Base-by-base conservation (phyloP, 2,329 filamentous ascomycete species). In the Rugonectria rugulosa region DNA sequence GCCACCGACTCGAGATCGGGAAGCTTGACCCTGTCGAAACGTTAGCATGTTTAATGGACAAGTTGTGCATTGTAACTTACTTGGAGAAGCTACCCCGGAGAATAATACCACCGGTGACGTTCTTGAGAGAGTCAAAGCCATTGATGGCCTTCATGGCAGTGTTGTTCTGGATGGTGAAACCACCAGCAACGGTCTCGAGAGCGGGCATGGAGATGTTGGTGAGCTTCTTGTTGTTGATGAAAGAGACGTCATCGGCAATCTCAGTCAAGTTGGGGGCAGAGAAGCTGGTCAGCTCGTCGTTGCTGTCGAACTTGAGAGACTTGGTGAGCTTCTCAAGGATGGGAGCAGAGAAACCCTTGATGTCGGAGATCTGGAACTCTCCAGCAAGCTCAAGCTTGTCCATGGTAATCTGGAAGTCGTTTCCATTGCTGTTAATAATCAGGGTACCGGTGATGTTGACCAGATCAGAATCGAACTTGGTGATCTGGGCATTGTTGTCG, bases 141-240 rank as follows among this genome's bases (percentile, higher is more conserved):
- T 83, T 75, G 53, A 97, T 81, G 57, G 78, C 72, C 53, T 76
- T 66, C 27, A 97, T 83, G 52, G 81, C 79, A 58, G 91, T 91
- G 88, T 98, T 97, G 86, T 97, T 96, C 77, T 90, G 88, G 70
- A 99, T 86, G 66, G 89, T 87, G 73, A 96, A 85, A 73, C 89
- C 91, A 78, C 91, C 93, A 65, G 84, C 86, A 68, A 97, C 83
- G 50, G 77, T 82, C 63, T 80, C 82, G 40, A 98, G 81, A 19
- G 71, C 41, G 42, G 89, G 88, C 76, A 96, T 84, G 56, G 88
- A 87, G 75, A 97, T 81, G 84, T 96, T 97, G 72, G 78, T 73
- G 45, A 89, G 77, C 57, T 80, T 72, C 36, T 75, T 73, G 79
- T 89, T 89, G 77, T 82, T 82, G 72, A 86, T 80, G 67, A 89